phyloP scores from a whole-genome alignment of 768 basidiomycete species.

The Boletellus ananiceps region DNA sequence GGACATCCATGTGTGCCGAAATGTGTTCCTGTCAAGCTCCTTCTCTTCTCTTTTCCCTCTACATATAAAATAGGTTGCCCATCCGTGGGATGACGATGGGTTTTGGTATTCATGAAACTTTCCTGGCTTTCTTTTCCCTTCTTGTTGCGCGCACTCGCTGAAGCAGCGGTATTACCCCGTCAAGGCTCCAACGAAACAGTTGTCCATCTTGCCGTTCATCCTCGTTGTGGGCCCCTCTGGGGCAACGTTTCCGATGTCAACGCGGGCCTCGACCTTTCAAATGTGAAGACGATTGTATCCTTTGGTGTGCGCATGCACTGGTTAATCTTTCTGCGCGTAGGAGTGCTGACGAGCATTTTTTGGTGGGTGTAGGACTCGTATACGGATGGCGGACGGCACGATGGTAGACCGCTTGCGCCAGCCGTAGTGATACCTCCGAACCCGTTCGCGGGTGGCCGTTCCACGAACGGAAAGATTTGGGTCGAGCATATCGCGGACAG shows the following conservation, averaged over 20 bases:
- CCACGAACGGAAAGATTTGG: slow-evolving; percentile 50
- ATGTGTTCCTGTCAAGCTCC: too few relatives aligned
- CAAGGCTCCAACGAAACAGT: slow-evolving; percentile 13
- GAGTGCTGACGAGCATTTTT: neutral
- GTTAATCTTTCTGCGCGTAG: neutral
- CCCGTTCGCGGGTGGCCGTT: slow-evolving; percentile 46
- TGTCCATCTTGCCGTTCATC: slow-evolving; percentile 44
- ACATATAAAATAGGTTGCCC: neutral
- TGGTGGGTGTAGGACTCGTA: slow-evolving; percentile 39
- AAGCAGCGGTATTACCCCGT: neutral
- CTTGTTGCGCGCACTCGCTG: slow-evolving; percentile 2
- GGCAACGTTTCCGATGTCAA: slow-evolving; percentile 45
- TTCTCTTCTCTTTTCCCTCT: neutral
- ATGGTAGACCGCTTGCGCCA: slow-evolving; percentile 41
- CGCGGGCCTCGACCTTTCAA: slow-evolving; percentile 38
- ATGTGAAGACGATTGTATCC: slow-evolving; percentile 45
- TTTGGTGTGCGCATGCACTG: slow-evolving; percentile 39
- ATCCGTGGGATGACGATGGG: neutral
- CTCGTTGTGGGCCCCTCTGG: slow-evolving; percentile 39
- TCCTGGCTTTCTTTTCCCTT: neutral
- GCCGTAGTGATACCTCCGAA: slow-evolving; percentile 40
- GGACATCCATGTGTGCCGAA: neutral
- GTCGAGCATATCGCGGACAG: slow-evolving; percentile 41
- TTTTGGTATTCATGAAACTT: neutral
- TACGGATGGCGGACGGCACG: slow-evolving; percentile 45